Conservation (phyloP, 257 asterid genomes). For the Gardenia jasminoides region DNA sequence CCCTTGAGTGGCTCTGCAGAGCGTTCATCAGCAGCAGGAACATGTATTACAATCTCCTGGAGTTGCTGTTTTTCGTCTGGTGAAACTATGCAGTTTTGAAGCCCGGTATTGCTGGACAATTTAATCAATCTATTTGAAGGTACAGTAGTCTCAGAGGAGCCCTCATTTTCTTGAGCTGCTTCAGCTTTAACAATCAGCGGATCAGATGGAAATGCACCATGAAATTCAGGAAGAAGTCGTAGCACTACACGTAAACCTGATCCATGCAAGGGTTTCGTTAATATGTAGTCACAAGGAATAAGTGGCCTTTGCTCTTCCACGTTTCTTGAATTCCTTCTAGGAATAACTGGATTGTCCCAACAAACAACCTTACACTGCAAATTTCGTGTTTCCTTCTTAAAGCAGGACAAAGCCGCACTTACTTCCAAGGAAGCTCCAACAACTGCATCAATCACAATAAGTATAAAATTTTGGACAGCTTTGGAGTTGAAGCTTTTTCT, state of each 20-base stretch:
- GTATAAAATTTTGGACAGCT: conserved; percentile 1
- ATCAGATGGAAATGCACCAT: conserved; percentile 4
- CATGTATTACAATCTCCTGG: conserved; percentile 20
- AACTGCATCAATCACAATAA: conserved; percentile 24
- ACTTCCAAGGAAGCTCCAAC: conserved; percentile 11
- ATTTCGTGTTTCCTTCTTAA: conserved; percentile 12
- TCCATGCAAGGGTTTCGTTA: conserved; percentile 22
- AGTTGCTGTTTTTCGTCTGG: conserved; percentile 10
- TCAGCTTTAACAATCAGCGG: not conserved
- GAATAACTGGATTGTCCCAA: conserved; percentile 13
- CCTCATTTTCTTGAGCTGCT: not conserved
- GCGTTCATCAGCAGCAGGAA: not conserved
- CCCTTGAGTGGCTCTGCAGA: conserved; percentile 18
- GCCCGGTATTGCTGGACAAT: not conserved
- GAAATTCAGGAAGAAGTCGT: conserved; percentile 16
- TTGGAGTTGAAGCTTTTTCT: conserved; percentile 10
- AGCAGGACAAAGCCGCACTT: conserved; percentile 12
- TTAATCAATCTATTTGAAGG: not conserved
- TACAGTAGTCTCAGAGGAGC: not conserved
- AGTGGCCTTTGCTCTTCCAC: not conserved
- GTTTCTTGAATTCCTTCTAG: not conserved
- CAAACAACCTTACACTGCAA: conserved; percentile 14
- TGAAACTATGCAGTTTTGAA: not conserved
- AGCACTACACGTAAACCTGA: conserved; percentile 9
- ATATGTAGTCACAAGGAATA: conserved; percentile 8